Conservation (phyloP, 2,329 filamentous ascomycete genomes). For the Emergomyces africanus region DNA sequence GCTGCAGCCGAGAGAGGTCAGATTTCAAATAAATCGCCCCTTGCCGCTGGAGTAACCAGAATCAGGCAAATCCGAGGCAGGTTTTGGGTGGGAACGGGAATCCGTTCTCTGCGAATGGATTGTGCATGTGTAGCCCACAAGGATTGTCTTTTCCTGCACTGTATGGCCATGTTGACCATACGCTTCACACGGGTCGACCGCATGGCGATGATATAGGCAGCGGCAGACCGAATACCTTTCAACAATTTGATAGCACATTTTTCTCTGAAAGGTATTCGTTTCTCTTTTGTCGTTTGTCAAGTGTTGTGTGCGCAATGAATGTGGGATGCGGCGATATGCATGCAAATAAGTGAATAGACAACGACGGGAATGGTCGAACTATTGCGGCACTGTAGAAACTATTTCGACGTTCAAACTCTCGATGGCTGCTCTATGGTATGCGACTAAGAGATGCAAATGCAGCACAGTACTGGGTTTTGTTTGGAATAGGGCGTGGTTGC, state of each 20-base stretch:
- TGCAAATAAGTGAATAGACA: not conserved
- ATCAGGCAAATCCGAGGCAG: conserved; percentile 14
- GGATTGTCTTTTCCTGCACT: conserved; percentile 61
- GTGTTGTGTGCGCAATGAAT: not conserved
- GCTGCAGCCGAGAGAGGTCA: not conserved
- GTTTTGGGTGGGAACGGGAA: conserved; percentile 8
- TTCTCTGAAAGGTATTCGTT: not conserved
- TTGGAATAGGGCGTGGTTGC: not conserved
- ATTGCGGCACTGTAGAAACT: not conserved
- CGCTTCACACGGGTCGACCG: conserved; percentile 66
- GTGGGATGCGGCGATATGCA: not conserved
- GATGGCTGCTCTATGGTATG: not conserved
- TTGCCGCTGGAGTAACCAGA: conserved; percentile 23
- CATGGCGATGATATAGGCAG: conserved; percentile 79
- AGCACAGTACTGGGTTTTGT: not conserved
- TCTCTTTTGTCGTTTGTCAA: not conserved
- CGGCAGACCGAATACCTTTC: conserved; percentile 78
- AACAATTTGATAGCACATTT: conserved; percentile 77
- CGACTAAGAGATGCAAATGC: not conserved
- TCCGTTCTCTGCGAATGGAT: conserved; percentile 31
- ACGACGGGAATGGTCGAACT: not conserved
- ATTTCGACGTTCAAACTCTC: not conserved
- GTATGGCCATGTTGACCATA: conserved; percentile 62
- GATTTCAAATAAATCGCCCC: conserved; percentile 8
- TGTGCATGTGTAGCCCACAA: conserved; percentile 69